Evolutionary conservation across 805 yeast species (phyloP), one percentile per base, ranked within the genome.

Genomic region (Suhomyces tanzawaensis): DNA sequence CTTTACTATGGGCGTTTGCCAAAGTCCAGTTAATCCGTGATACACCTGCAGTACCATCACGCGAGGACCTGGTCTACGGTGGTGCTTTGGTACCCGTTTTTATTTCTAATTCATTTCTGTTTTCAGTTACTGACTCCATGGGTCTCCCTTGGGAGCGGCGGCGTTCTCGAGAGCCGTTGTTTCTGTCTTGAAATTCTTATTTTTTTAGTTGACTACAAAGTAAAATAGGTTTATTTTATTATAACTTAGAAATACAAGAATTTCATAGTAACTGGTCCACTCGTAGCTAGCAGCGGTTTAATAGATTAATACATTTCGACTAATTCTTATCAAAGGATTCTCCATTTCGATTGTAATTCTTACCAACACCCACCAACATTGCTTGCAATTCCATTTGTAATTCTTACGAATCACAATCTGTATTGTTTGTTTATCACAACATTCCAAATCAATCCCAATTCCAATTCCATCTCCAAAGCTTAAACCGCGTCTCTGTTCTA

Each of bases 41-140:
- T 24, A 7, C n/a, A 24, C 13, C 27, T 24, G 27, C 12, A n/a
- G 27, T 21, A 21, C 9, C 8, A 21, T 21, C 9, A 21, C n/a
- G n/a, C n/a, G 23, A 7, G 23, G 23, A 21, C 9, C 23, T 9
- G 9, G 9, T 21, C 7, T 21, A 7, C 9, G 23, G 23, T 21
- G 14, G 8, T 25, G n/a, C 12, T 15, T 16, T 27, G 14, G 30
- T 27, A 25, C 29, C 25, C 29, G 14, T 33, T 28, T 33, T 33
- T 33, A 25, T 22, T 25, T 30, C 29, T 25, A 18, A 9, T 33
- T 24, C 29, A 33, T 25, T 23, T 33, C 36, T 33, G 36, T 33
- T 25, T 29, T 33, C 13, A 23, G 16, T 17, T 24, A 24, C 27
- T 24, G 27, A 13, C 27, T 24, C 27, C 6, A 9, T 24, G 27